A percentile compares a stretch with the other conserved stretches of the same genome.
Conservation (phyloP, 257 asterid genomes). For the Misopates orontium region DNA sequence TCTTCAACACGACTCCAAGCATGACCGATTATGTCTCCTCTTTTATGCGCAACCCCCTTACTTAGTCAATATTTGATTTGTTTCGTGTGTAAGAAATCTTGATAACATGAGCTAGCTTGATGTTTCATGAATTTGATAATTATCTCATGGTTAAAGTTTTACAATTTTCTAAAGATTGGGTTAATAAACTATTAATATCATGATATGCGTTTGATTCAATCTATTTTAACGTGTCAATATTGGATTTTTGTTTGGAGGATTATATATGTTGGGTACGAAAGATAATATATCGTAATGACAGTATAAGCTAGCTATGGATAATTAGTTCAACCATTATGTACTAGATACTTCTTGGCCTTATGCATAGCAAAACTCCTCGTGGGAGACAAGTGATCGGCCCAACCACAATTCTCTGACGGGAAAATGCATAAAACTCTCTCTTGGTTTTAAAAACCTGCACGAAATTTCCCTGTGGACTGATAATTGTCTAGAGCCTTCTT, state of each 20-base stretch:
- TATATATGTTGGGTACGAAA: not conserved
- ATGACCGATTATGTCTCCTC: slow-evolving; percentile 69
- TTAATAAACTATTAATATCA: not conserved
- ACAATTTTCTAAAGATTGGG: slow-evolving; percentile 22
- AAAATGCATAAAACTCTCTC: no score
- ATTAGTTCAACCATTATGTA: no score
- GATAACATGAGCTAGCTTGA: not conserved
- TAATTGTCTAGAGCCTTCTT: no score
- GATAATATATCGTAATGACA: no score
- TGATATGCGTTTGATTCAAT: not conserved
- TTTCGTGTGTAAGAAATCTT: slow-evolving; percentile 25
- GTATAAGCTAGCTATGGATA: no score
- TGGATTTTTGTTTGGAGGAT: not conserved
- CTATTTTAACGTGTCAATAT: no score
- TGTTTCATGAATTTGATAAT: slow-evolving; percentile 17
- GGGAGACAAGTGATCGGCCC: slow-evolving; percentile 41
- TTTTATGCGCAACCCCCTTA: slow-evolving; percentile 16
- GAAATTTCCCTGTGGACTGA: no score
- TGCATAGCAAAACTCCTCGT: slow-evolving; percentile 23
- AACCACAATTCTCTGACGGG: slow-evolving; percentile 47
- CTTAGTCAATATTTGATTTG: slow-evolving; percentile 29
- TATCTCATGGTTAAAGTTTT: no score
- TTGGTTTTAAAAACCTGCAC: no score
- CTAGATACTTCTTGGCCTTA: not conserved
- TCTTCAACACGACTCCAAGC: slow-evolving; percentile 60